Percentiles rank a stretch among this genome's conserved stretches.
Conservation (phyloP, 768 basidiomycete genomes). For the Imleria badia region DNA sequence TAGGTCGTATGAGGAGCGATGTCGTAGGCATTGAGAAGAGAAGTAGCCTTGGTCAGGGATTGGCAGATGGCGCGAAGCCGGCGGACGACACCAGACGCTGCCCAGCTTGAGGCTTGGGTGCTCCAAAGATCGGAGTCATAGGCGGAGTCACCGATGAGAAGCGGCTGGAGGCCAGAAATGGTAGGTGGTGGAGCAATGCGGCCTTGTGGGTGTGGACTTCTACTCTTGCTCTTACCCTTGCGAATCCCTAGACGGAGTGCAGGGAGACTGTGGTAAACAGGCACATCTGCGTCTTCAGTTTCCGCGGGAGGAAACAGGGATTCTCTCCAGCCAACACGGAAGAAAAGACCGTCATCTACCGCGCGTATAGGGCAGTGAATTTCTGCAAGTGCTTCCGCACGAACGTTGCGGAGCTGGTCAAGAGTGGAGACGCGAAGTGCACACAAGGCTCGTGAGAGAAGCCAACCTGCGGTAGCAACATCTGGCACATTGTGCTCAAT, state of each 20-base stretch:
- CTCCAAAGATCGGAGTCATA: constrained; percentile 68
- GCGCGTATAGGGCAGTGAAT: constrained; percentile 51
- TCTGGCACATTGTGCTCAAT: constrained; percentile 63
- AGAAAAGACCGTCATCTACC: constrained; percentile 70
- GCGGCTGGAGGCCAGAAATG: constrained; percentile 48
- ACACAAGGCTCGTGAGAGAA: constrained; percentile 63
- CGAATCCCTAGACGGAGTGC: constrained; percentile 26
- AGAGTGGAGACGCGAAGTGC: constrained; percentile 52
- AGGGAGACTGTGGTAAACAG: constrained; percentile 14
- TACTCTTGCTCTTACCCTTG: constrained; percentile 25
- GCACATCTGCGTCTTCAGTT: constrained; percentile 18
- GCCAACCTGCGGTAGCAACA: constrained; percentile 60
- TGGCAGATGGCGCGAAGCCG: constrained; percentile 75
- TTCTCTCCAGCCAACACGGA: constrained; percentile 59
- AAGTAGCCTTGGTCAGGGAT: constrained; percentile 59
- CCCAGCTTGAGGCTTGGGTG: constrained; percentile 60
- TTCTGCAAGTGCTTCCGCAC: constrained; percentile 55
- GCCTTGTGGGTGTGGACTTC: constrained; percentile 28
- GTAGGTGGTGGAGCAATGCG: constrained; percentile 9
- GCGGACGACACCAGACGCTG: constrained; percentile 56
- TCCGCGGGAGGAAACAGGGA: constrained; percentile 36
- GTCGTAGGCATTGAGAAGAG: constrained; percentile 68
- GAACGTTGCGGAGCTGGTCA: constrained; percentile 61
- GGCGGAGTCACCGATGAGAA: constrained; percentile 74
- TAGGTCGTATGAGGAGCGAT: constrained; percentile 62